Conservation (phyloP, 1,284 basidiomycete species). For the Irpex sp. region DNA sequence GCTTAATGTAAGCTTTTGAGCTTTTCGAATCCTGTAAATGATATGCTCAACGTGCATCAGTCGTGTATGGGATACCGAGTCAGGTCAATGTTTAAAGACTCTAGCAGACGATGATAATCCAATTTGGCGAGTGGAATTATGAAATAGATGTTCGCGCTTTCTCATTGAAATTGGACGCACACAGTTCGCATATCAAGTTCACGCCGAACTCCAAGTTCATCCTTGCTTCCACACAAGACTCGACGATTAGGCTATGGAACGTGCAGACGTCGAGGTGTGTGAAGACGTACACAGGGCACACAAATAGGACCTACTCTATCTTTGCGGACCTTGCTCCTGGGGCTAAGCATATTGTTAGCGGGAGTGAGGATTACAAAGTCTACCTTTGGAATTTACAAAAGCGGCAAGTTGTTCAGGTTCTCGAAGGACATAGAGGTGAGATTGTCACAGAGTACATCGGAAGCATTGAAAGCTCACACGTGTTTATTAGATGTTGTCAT, state of each 20-base stretch:
- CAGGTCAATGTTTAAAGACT: conserved; percentile 96
- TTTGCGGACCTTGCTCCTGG: conserved; percentile 58
- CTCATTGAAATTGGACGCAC: conserved; percentile 6
- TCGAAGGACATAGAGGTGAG: conserved; percentile 81
- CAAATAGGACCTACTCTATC: conserved; percentile 77
- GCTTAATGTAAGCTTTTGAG: conserved; percentile 73
- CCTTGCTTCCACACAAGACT: conserved; percentile 88
- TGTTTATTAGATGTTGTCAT: conserved; percentile 61
- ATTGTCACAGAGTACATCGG: background rate
- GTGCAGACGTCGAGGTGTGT: conserved; percentile 89
- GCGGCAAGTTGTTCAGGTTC: conserved; percentile 66
- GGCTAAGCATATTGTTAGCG: conserved; percentile 73
- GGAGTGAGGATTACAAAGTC: conserved; percentile 87
- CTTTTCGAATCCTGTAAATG: conserved; percentile 1
- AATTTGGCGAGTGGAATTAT: conserved; percentile 63
- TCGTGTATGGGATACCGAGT: conserved; percentile 95
- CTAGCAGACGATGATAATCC: conserved; percentile 95
- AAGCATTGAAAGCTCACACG: background rate
- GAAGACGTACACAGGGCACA: conserved; percentile 88
- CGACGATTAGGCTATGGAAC: conserved; percentile 92
- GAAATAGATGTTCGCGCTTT: background rate
- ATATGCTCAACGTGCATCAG: conserved; percentile 37
- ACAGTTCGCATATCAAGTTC: conserved; percentile 82
- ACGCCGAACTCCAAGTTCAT: conserved; percentile 91
- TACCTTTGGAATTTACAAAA: conserved; percentile 92